Evolutionary conservation across 306 rosid species (phyloP), one percentile per base, ranked within the genome.

Genomic region (Glycine tomentella): DNA sequence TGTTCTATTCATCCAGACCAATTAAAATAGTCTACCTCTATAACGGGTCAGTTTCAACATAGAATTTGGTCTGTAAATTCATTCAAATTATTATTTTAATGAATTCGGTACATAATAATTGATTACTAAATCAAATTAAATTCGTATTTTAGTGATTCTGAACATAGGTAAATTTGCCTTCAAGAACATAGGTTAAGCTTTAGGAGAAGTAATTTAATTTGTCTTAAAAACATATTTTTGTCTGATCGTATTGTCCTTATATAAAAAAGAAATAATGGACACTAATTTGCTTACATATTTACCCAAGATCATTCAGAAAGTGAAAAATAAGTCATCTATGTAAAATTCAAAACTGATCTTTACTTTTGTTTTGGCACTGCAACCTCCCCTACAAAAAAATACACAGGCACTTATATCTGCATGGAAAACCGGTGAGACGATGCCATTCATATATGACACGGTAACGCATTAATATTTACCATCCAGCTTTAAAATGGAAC

Each of bases 381-480:
- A 8, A n/a, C 36, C 34, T 33, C 4, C 7, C 8, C 3, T 1
- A 14, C 49, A 80, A 40, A 52, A 8, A 48, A 11, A 81, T 25
- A 25, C 31, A 25, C 90, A 93, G 98, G 98, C 99, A 76, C 98
- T 95, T 70, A 44, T 88, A 76, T 89, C 94, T 64, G 86, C 98
- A n/a, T 95, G 98, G 98, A 88, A 88, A 83, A 85, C 58, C 0
- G 98, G 94, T 12, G 77, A 93, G 79, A 89, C 93, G 71, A 93
- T 95, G 98, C 99, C 99, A 9, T 95, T 95, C 90, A 83, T 95
- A 86, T 95, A 80, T 83, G 98, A 93, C 87, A 93, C 97, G 90
- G 99, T 95, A 90, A 74, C 34, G 75, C 62, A 67, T 44, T 6
- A 42, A 1, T 61, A 11, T 56, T 73, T 78, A 16, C 56, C 53